Conservation (phyloP, 2,329 filamentous ascomycete genomes). For the Sphaerulina vaccinii region DNA sequence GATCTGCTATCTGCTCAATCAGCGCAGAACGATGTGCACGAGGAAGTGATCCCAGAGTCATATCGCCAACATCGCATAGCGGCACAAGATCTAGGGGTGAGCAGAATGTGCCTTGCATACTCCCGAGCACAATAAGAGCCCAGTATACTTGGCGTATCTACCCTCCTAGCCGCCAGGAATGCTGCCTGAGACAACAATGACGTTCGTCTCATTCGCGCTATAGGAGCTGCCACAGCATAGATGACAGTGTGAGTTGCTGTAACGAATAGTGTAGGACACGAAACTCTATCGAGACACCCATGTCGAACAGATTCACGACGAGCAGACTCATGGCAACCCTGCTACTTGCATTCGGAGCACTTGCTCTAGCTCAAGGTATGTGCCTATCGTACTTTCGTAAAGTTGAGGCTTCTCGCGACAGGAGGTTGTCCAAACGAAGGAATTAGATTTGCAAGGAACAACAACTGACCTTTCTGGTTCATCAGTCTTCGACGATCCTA, state of each 20-base stretch:
- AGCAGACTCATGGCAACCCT: not conserved
- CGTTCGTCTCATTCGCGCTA: not conserved
- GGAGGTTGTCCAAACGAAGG: too few relatives aligned
- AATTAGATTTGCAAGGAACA: too few relatives aligned
- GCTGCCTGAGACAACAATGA: slow-evolving; percentile 9
- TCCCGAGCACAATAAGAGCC: not conserved
- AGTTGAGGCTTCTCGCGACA: too few relatives aligned
- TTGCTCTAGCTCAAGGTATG: slow-evolving; percentile 3
- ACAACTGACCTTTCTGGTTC: not conserved
- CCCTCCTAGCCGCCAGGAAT: not conserved
- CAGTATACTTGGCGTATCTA: not conserved
- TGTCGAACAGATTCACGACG: not conserved
- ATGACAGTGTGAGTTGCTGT: not conserved
- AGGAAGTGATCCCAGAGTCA: too few relatives aligned
- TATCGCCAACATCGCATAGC: too few relatives aligned
- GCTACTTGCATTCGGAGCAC: not conserved
- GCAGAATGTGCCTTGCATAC: slow-evolving; percentile 10
- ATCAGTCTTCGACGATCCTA: not conserved
- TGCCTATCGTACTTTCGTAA: not conserved
- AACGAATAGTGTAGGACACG: not conserved
- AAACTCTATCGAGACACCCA: not conserved
- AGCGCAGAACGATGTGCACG: too few relatives aligned
- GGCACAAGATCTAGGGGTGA: not conserved
- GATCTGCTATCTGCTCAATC: too few relatives aligned
- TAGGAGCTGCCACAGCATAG: not conserved